Evolutionary conservation across 495 filamentous ascomycete genomes (phyloP).

Genomic region (Talaromyces trachyspermus): DNA sequence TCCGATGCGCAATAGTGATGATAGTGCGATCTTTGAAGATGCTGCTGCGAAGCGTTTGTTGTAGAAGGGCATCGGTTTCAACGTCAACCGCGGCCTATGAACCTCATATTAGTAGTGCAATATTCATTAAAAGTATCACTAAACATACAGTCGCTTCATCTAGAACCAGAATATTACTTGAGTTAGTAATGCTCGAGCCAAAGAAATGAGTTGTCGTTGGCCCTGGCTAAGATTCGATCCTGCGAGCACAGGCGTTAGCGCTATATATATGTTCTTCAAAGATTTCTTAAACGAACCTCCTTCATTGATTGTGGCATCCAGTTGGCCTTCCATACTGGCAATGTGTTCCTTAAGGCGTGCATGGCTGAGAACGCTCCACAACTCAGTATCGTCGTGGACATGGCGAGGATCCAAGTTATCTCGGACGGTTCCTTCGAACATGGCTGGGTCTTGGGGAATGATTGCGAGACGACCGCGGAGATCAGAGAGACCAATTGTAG

Average conservation of each 20-base stretch:
- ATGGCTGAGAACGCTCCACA: conserved; percentile 97
- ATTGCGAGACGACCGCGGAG: conserved; percentile 88
- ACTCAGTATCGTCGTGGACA: conserved; percentile 93
- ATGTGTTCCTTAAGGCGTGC: conserved; percentile 91
- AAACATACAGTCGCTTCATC: conserved; percentile 79
- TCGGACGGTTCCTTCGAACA: conserved; percentile 92
- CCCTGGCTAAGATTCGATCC: conserved; percentile 55
- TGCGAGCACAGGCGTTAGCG: conserved; percentile 11
- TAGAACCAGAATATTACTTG: conserved; percentile 93
- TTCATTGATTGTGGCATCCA: conserved; percentile 89
- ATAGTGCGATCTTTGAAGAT: conserved; percentile 86
- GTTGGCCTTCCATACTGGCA: conserved; percentile 74
- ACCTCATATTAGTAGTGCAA: conserved; percentile 4
- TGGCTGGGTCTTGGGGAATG: conserved; percentile 94
- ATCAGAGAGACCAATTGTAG: conserved; percentile 82
- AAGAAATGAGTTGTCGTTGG: conserved; percentile 83
- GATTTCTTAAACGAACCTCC: conserved; percentile 56
- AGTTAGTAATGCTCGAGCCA: conserved; percentile 92
- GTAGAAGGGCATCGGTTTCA: conserved; percentile 82
- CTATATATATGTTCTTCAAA: neutral
- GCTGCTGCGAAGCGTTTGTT: conserved; percentile 46
- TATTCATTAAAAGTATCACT: neutral
- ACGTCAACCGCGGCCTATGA: conserved; percentile 81
- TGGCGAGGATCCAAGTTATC: conserved; percentile 95
- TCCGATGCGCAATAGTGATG: conserved; percentile 94